Conservation (phyloP, 495 filamentous ascomycete genomes). For the Chaetomium tenue region DNA sequence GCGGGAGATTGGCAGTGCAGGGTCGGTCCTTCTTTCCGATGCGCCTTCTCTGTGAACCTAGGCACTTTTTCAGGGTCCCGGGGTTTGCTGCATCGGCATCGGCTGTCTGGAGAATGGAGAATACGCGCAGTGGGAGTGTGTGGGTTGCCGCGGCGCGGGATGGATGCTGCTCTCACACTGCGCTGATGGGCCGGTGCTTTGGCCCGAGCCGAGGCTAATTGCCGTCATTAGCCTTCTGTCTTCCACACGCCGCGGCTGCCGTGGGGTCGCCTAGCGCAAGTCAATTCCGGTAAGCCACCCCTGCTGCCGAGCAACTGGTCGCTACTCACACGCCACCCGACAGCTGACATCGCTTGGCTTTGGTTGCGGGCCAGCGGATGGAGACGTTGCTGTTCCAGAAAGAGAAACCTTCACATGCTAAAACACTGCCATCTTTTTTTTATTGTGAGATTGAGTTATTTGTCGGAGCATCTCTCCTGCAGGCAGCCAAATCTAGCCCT, state of each 20-base stretch:
- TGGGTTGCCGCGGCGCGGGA: neutral
- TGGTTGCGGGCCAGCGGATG: conserved; percentile 29
- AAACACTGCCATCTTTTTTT: neutral
- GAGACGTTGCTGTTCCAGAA: neutral
- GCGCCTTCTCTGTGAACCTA: conserved; percentile 27
- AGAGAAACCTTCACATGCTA: conserved; percentile 28
- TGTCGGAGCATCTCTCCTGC: neutral
- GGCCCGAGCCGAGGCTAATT: conserved; percentile 40
- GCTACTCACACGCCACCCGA: conserved; percentile 9
- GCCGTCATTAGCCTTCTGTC: conserved; percentile 27
- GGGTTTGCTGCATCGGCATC: conserved; percentile 19
- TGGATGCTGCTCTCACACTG: neutral
- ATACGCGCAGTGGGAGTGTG: conserved; percentile 1
- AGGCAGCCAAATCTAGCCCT: conserved; percentile 4
- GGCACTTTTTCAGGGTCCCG: conserved; percentile 17
- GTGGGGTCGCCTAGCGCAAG: conserved; percentile 12
- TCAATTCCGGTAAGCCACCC: conserved; percentile 15
- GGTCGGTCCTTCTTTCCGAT: conserved; percentile 15
- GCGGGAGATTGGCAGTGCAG: conserved; percentile 27
- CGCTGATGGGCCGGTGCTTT: conserved; percentile 16
- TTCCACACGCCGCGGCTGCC: conserved; percentile 17
- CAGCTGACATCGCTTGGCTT: conserved; percentile 22
- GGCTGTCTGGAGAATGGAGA: neutral
- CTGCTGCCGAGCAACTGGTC: neutral
- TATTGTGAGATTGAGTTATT: no score